phyloP scores from a whole-genome alignment of 345 rosid species.

The Citrus sinensis region DNA sequence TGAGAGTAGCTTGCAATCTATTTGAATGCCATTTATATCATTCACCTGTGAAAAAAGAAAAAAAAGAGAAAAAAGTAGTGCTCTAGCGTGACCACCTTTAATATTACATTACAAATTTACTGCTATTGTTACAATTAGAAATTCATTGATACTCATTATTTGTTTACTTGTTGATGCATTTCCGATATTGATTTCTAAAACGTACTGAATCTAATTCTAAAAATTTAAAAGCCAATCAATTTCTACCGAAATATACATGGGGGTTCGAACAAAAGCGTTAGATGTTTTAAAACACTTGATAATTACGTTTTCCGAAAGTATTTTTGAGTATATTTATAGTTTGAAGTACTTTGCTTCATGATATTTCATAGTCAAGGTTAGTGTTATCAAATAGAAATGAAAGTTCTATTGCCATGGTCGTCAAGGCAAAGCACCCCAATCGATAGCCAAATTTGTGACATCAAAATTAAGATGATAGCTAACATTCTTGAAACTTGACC shows the following conservation, averaged over 20 bases:
- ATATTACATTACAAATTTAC: too few species aligned
- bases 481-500: slow-evolving; percentile 13
- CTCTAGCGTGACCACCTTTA: too few species aligned
- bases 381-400: not conserved
- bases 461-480: not conserved
- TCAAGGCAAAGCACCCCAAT: not conserved
- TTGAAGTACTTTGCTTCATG: not conserved
- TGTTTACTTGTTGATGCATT: too few species aligned
- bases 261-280: too few species aligned
- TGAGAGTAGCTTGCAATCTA: not conserved
- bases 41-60: too few species aligned
- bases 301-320: too few species aligned
- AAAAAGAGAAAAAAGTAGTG: not conserved
- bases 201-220: too few species aligned
- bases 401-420: slow-evolving; percentile 6
- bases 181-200: too few species aligned
- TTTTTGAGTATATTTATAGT: too few species aligned
- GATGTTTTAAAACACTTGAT: too few species aligned
- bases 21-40: not conserved
- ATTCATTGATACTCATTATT: not conserved
- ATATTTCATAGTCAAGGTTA: not conserved
- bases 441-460: not conserved
- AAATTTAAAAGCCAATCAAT: not conserved
- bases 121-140: not conserved
- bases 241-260: too few species aligned